Evolutionary conservation across 2,329 filamentous ascomycete genomes (phyloP), one percentile per base, ranked within the genome.

Genomic region (Simplicillium sp.): DNA sequence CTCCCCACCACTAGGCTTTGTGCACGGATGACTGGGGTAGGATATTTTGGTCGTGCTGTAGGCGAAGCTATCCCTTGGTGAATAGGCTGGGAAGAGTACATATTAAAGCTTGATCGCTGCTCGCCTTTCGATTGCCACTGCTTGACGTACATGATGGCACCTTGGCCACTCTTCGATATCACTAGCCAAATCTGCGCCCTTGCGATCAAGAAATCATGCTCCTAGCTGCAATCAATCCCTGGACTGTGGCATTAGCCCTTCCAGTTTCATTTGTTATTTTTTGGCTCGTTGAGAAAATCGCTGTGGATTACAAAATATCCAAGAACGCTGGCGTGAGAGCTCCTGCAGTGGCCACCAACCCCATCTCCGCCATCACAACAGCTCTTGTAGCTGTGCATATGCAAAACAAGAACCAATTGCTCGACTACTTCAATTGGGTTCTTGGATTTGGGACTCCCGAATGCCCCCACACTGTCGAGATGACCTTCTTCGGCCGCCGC

Each of bases 401-500:
- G 28, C 41, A 43, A 20, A 41, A 36, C 12, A 16, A 52, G 28
- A 56, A 65, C 42, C 48, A 48, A 29, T 48, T 65, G 4, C 47
- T 60, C 13, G 56, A 59, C 3, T 54, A 51, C 29, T 61, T 54
- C 46, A 48, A 58, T 25, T 43, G 40, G 29, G 46, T 61, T 20
- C 64, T 53, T 43, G 37, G 48, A 4, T 38, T 29, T 17, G 52
- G 53, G 3, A 56, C 58, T 0, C 52, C 56, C 1, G 51, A 51
- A 20, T 57, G 51, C n/a, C 60, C 59, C 11, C 54, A 64, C 40
- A 58, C 55, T 17, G 51, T 63, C 40, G 64, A 66, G 50, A 45
- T 66, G 15, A 50, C 59, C 14, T 47, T 65, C 34, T 47, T 47
- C 12, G 54, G 57, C 8, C 43, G 54, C 31, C 54, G 63, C 36